Evolutionary conservation across 331 rosid species (phyloP), one percentile per base, ranked within the genome.

Genomic region (Acacia concinna): DNA sequence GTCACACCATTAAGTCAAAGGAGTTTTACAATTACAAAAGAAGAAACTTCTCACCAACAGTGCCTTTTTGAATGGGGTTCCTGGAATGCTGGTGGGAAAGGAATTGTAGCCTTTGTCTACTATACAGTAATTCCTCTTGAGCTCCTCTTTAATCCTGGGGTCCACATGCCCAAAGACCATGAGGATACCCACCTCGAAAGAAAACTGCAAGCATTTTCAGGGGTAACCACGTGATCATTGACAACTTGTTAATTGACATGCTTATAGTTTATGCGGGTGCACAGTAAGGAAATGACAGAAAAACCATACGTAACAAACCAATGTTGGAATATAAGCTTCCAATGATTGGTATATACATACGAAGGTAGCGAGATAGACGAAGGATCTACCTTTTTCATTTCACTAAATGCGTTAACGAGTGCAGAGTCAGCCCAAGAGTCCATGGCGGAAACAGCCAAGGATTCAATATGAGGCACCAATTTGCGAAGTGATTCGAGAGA

Each of bases 41-140:
- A 1, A 27, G 34, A 31, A 4, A 51, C 25, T 43, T 46, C 81
- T 65, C 83, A 96, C 99, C 85, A 79, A 21, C 0, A 96, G 76
- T 41, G 99, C 98, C 65, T 89, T 93, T 75, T 82, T 81, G 86
- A 89, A 93, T 72, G 87, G 84, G 2, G 97, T 88, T 78, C 99
- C 94, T 2, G 98, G 97, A 35, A 96, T 77, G 81, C 68, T 76
- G 32, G 83, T 84, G 14, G 97, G 97, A 34, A 93, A 93, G 44
- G 97, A 89, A 82, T 96, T 96, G 86, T 96, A 96, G 82, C 99
- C 98, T 64, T 54, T 80, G 62, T 96, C 88, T 43, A 96, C 82
- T 51, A 76, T 84, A 81, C 82, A 49, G 70, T 93, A 96, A 43
- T 93, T 93, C 67, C 73, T 83, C 78, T 85, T 90, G 32, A 96